Percentiles rank a stretch among this genome's conserved stretches.
Evolutionary conservation across 371 early-diverging fungal genomes (phyloP).

Genomic region (Lichtheimia ramosa): DNA sequence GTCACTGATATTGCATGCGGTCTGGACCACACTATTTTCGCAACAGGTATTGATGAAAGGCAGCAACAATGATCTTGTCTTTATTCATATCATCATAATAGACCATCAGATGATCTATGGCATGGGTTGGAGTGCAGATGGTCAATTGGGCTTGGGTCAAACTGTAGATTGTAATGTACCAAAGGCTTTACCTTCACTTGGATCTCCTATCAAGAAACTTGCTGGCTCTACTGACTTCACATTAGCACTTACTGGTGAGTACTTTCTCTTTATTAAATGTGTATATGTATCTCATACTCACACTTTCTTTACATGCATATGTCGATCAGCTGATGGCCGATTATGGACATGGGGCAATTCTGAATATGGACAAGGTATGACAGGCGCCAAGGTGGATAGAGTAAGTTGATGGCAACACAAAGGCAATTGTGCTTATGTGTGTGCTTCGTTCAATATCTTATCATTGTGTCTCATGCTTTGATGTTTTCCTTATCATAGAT

Average conservation of each 20-base stretch:
- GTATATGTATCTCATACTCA: background rate
- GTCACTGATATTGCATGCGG: constrained; percentile 68
- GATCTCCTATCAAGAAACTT: constrained; percentile 47
- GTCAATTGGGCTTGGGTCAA: constrained; percentile 66
- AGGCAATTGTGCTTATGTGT: background rate
- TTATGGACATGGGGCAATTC: constrained; percentile 84
- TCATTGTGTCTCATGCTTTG: background rate
- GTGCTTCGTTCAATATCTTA: constrained; percentile 3
- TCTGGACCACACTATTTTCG: constrained; percentile 70
- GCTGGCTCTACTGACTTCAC: constrained; percentile 75
- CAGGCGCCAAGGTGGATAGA: constrained; percentile 68
- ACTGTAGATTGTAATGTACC: constrained; percentile 51
- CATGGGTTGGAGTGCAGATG: constrained; percentile 86
- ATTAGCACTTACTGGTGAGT: constrained; percentile 48
- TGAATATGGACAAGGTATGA: constrained; percentile 81
- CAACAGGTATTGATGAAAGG: constrained; percentile 43
- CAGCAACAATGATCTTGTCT: background rate
- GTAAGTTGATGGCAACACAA: constrained; percentile 31
- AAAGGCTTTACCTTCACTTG: constrained; percentile 33
- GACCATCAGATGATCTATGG: constrained; percentile 41
- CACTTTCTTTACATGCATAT: background rate
- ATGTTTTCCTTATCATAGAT: constrained; percentile 40
- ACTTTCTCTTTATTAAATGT: background rate
- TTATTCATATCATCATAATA: background rate
- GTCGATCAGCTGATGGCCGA: constrained; percentile 35